Evolutionary conservation across 768 basidiomycete species (phyloP).

Genomic region (Lyophyllum shimeji): DNA sequence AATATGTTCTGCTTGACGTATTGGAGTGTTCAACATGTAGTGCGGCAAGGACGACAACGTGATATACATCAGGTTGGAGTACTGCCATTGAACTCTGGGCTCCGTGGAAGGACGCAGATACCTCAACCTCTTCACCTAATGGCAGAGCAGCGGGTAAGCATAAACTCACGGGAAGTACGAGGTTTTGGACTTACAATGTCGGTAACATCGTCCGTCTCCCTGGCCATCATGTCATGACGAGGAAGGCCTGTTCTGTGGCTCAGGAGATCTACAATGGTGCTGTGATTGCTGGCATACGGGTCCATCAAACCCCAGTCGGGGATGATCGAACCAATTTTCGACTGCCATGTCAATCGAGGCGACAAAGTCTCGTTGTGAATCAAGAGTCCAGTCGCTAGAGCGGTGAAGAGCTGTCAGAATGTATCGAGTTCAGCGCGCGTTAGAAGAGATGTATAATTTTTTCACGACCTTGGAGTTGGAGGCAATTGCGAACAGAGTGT

Average conservation of each 20-base stretch:
- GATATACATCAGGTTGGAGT: too few relatives aligned
- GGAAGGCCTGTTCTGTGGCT: constrained; percentile 27
- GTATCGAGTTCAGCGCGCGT: too few relatives aligned
- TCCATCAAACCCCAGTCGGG: constrained; percentile 25
- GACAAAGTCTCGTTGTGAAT: constrained; percentile 24
- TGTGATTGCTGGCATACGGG: constrained; percentile 17
- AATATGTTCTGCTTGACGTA: constrained; percentile 33
- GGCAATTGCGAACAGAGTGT: constrained; percentile 7
- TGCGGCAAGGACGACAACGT: too few relatives aligned
- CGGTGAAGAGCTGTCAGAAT: constrained; percentile 25
- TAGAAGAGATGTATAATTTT: neutral
- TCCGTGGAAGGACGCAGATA: too few relatives aligned
- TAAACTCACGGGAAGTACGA: too few relatives aligned
- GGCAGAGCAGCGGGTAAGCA: too few relatives aligned
- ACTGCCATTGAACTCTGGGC: too few relatives aligned
- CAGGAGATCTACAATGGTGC: constrained; percentile 24
- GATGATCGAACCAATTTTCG: constrained; percentile 23
- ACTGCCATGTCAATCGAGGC: constrained; percentile 21
- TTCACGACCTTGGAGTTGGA: constrained; percentile 7
- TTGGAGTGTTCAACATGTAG: too few relatives aligned
- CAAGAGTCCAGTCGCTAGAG: constrained; percentile 23
- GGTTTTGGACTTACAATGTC: too few relatives aligned
- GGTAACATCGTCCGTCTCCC: too few relatives aligned
- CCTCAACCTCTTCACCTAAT: too few relatives aligned
- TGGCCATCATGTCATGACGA: constrained; percentile 16